Percentiles rank a stretch among this genome's conserved stretches.
phyloP scores from a whole-genome alignment of 2,329 filamentous ascomycete species.

The Penicillium palitans region DNA sequence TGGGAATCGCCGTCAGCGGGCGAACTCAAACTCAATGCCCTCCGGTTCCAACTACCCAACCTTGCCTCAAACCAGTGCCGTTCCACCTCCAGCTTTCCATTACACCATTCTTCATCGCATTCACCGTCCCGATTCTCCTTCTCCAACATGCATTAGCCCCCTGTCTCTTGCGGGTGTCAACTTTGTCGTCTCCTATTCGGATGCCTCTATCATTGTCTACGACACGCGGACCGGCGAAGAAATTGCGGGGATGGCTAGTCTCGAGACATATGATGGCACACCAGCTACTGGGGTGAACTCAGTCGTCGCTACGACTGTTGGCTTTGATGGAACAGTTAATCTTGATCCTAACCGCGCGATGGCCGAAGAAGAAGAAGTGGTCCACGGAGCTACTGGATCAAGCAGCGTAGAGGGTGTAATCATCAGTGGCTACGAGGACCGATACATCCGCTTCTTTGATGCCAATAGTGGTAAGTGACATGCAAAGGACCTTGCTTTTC shows the following conservation, averaged over 20 bases:
- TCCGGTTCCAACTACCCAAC: slow-evolving; percentile 90
- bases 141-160: slow-evolving; percentile 89
- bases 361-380: slow-evolving; percentile 71
- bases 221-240: slow-evolving; percentile 91
- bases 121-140: slow-evolving; percentile 65
- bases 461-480: slow-evolving; percentile 86
- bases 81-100: slow-evolving; percentile 81
- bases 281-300: slow-evolving; percentile 82
- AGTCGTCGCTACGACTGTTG: slow-evolving; percentile 81
- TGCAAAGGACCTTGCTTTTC: background rate
- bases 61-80: slow-evolving; percentile 83
- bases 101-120: slow-evolving; percentile 89
- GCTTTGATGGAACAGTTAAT: slow-evolving; percentile 66
- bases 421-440: slow-evolving; percentile 95
- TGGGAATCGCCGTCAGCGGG: slow-evolving; percentile 70
- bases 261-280: slow-evolving; percentile 90
- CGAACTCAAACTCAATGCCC: slow-evolving; percentile 93
- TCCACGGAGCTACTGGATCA: slow-evolving; percentile 79
- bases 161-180: slow-evolving; percentile 78
- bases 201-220: slow-evolving; percentile 87
- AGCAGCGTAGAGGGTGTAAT: slow-evolving; percentile 87
- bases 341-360: slow-evolving; percentile 64
- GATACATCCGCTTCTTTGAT: slow-evolving; percentile 95
- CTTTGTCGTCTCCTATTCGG: slow-evolving; percentile 90
- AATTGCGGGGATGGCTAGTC: slow-evolving; percentile 86